Evolutionary conservation across 2,329 filamentous ascomycete genomes (phyloP).

Genomic region (Elsinoe necatrix): DNA sequence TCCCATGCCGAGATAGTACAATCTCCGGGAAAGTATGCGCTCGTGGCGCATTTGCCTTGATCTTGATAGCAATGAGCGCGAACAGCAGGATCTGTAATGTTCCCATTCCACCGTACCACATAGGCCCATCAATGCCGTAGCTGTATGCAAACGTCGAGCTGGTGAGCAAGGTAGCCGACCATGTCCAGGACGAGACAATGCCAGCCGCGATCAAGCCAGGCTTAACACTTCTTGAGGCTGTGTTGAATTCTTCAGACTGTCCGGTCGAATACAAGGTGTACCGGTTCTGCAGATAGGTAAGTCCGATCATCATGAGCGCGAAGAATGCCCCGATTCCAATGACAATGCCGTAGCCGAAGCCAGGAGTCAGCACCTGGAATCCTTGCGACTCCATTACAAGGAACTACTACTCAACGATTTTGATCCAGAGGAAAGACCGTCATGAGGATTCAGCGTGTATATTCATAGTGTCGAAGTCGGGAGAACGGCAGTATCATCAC

Average conservation of each 20-base stretch:
- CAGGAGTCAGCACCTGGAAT: constrained; percentile 1
- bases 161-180: constrained; percentile 36
- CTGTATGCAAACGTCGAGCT: constrained; percentile 30
- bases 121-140: constrained; percentile 32
- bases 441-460: not conserved
- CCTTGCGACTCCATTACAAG: not conserved
- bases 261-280: constrained; percentile 35
- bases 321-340: constrained; percentile 65
- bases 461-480: not conserved
- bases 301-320: constrained; percentile 38
- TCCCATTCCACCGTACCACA: constrained; percentile 38
- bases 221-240: constrained; percentile 77
- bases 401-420: too few species aligned
- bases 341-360: constrained; percentile 49
- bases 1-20: constrained; percentile 33
- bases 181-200: constrained; percentile 85
- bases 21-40: constrained; percentile 37
- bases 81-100: constrained; percentile 40
- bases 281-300: constrained; percentile 28
- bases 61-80: constrained; percentile 36
- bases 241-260: constrained; percentile 70
- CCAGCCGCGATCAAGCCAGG: constrained; percentile 78
- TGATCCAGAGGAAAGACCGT: not conserved
- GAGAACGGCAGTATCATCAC: not conserved
- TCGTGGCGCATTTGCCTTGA: constrained; percentile 36